Base-by-base conservation (phyloP, 805 yeast genomes). In the Middelhovenomyces tepae region DNA sequence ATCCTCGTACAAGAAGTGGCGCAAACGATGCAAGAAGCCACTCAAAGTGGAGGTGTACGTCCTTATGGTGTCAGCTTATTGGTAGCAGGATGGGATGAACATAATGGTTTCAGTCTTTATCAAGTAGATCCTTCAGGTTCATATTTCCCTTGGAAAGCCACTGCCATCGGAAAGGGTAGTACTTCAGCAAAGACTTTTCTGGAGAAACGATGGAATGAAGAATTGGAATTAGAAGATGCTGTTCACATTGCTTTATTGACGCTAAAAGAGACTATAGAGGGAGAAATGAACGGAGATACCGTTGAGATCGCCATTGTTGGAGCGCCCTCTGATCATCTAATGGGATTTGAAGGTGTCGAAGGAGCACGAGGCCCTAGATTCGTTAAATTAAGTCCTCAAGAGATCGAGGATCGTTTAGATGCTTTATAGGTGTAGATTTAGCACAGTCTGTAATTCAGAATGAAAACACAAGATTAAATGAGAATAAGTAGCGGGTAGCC, bases 81-180 rank as follows among this genome's bases (percentile, higher is more conserved):
- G 36, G 86, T 91, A 13, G 99, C 96, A 7, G 98, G 98, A 15
- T 73, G 84, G 55, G 97, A 91, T 55, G 85, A 79, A 22, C 67
- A 67, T 38, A 75, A 70, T 47, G 76, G 76, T 18, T 87, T 73
- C 59, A 82, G 82, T 54, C 67, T 91, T 39, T 91, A 91, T 59
- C 99, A 91, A 62, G 94, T 91, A 30, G 99, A 91, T 62, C 99
- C 99, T 4, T 81, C 94, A 3, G 99, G 99, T 7, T 77, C 95
- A 25, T 91, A 80, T 58, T 91, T 84, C 70, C 97, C 99, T 7
- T 91, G 99, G 99, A 91, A 89, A 61, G 98, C 98, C 23, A 89
- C 98, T 3, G 97, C 98, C 16, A 91, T 91, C 49, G 99, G 99
- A 44, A 87, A 86, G 55, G 94, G 95, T 16, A 78, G 95, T 3